Base-by-base conservation (phyloP, 2,329 filamentous ascomycete genomes). In the Leptographium wingfieldii region DNA sequence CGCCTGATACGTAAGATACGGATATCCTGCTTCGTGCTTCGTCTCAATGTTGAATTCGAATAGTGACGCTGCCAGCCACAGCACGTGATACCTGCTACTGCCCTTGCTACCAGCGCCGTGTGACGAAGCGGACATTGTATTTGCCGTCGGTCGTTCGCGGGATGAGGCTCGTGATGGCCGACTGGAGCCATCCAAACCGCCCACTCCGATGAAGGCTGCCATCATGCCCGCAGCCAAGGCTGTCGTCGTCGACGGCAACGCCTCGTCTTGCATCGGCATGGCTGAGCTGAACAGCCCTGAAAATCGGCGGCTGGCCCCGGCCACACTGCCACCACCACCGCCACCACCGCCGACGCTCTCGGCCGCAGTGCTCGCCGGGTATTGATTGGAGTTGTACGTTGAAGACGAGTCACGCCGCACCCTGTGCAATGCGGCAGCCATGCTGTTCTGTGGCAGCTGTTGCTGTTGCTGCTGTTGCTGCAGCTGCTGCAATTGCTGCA, bases 31-130 rank as follows among this genome's bases (percentile, higher is more conserved):
- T 74, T 97, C 94, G 61, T 89, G 85, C 67, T 95, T 90, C 31
- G 91, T 90, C 69, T 92, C 89, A 69, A 97, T 97, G 68, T 96
- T 95, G 75, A 97, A 99, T 71, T 97, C 92, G 69, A 96, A 97
- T 38, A 97, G 80, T 67, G 90, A 95, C 25, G 92, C 94, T 16
- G 92, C 94, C 22, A 96, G 79, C 79, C 95, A 99, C 54, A 97
- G 76, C 9, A 96, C 83, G 60, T 86, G 87, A 64, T 86, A 87
- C 27, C 83, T 79, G 57, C 22, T 10, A 25, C n/a, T 14, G n/a
- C n/a, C 9, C 16, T 14, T 19, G 12, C 35, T 4, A 29, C 25
- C 9, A 16, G 9, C 16, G 31, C 51, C 11, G 38, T 55, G n/a
- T 16, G 38, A 14, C 33, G 62, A 59, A 22, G 62, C 60, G 9